Base-by-base conservation (phyloP, 148 eudicot genomes). In the Talinum fruticosum region DNA sequence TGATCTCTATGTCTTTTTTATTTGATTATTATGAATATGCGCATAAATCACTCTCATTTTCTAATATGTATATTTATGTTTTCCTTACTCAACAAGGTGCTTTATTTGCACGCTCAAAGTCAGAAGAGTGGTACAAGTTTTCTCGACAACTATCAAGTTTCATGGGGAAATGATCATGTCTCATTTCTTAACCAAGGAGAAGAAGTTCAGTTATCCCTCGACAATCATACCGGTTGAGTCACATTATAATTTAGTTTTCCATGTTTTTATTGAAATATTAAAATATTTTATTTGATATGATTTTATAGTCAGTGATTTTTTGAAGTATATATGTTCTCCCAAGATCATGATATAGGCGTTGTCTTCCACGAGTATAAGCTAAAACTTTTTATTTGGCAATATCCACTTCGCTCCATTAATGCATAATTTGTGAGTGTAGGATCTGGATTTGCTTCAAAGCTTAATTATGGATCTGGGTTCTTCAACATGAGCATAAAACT, bases 391-490 rank as follows among this genome's bases (percentile, higher is more conserved):
- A 41, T 41, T 41, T 5, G 12, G 47, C 12, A 41, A 41, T 41
- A 10, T 41, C 13, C 47, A 3, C 8, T 41, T 41, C 47, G 12
- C 47, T 41, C 8, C 47, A 41, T 41, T 10, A 41, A 41, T 8
- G 12, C 47, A 51, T 15, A 71, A 47, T 15, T 38, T n/a, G 13
- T 28, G 38, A 16, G 21, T 72, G 34, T 71, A 78, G 80, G 80
- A 44, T 61, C 69, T 78, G 80, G 80, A 44, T 78, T 78, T 30
- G 65, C 73, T 28, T 78, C 80, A 15, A 78, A 78, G 44, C 66
- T 78, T 19, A 78, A 38, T 28, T 78, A 78, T 51, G 80, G 80
- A 49, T 78, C 80, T 28, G 80, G 80, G 28, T 78, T 71, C 80
- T 78, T 78, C 66, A 37, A 78, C 26, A n/a, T 78, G 75, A 78